A percentile compares a stretch with the other conserved stretches of the same genome.
Evolutionary conservation across 2,329 filamentous ascomycete species (phyloP).

Genomic region (Colletotrichum gigasporum): DNA sequence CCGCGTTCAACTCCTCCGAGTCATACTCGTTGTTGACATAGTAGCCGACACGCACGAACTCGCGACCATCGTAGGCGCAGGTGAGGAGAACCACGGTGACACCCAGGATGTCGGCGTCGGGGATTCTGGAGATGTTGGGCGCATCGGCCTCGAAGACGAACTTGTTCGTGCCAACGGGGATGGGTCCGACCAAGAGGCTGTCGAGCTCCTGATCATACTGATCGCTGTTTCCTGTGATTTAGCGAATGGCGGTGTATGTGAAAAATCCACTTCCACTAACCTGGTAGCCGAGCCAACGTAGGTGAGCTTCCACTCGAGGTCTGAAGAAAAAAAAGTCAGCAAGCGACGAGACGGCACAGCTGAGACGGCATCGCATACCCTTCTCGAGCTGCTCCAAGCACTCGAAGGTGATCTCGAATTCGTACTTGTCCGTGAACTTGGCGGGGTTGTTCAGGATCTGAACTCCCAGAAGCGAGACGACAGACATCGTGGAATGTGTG

Average conservation of each 20-base stretch:
- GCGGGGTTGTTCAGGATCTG: constrained; percentile 98
- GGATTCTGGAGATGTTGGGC: constrained; percentile 89
- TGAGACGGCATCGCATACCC: constrained; percentile 60
- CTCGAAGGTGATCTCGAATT: constrained; percentile 99
- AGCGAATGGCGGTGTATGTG: constrained; percentile 26
- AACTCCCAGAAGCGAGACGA: constrained; percentile 94
- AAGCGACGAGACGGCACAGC: background rate
- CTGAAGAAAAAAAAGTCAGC: constrained; percentile 53
- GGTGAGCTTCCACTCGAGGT: constrained; percentile 99
- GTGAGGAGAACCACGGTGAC: constrained; percentile 97
- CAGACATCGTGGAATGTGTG: constrained; percentile 73
- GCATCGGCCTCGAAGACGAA: constrained; percentile 97
- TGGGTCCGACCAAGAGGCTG: constrained; percentile 94
- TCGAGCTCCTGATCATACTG: constrained; percentile 99
- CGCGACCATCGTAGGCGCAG: constrained; percentile 94
- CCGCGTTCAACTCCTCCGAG: constrained; percentile 85
- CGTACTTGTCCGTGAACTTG: constrained; percentile 89
- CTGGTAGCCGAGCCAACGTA: constrained; percentile 98
- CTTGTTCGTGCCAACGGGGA: constrained; percentile 97
- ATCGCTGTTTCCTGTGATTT: constrained; percentile 65
- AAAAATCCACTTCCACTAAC: constrained; percentile 63
- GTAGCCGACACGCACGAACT: constrained; percentile 98
- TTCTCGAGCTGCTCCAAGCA: constrained; percentile 95
- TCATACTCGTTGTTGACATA: constrained; percentile 99
- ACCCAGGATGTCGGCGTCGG: constrained; percentile 92